Conservation (phyloP, 2,329 filamentous ascomycete species). For the Xylaria sp. region DNA sequence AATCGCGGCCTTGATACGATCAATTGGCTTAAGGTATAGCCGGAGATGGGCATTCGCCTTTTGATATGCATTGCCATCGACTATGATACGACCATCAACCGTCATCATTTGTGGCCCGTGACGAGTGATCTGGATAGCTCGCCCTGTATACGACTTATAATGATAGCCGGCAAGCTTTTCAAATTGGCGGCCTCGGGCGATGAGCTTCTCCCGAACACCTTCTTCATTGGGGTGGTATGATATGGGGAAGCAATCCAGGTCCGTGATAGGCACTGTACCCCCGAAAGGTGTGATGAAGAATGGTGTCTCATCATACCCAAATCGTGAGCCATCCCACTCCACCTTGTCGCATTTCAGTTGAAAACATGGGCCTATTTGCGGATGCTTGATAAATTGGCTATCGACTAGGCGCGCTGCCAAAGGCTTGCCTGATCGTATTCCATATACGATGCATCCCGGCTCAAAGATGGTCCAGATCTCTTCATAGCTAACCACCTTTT, state of each 20-base stretch:
- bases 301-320: constrained; percentile 45
- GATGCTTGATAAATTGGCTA: constrained; percentile 15
- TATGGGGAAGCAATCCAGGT: constrained; percentile 49
- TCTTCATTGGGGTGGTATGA: constrained; percentile 43
- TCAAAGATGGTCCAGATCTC: constrained; percentile 36
- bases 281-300: constrained; percentile 46
- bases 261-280: constrained; percentile 45
- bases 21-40: constrained; percentile 17
- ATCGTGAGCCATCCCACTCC: constrained; percentile 52
- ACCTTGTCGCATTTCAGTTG: constrained; percentile 36
- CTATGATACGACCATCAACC: constrained; percentile 28
- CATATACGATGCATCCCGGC: constrained; percentile 25
- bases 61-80: constrained; percentile 14
- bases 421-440: constrained; percentile 4
- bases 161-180: constrained; percentile 51
- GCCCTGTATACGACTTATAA: constrained; percentile 39
- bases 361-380: constrained; percentile 19
- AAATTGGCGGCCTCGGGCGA: constrained; percentile 50
- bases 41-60: constrained; percentile 5
- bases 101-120: not conserved
- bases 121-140: constrained; percentile 12
- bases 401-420: constrained; percentile 18
- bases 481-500: constrained; percentile 24
- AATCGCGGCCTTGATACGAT: not conserved
- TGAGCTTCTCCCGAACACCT: constrained; percentile 43